A percentile compares a stretch with the other conserved stretches of the same genome.
These are phyloP conservation scores for Hypoxylon crocopeplum DNA, from an alignment of 495 filamentous ascomycete genomes.

Conservation along the genomic window DNA sequence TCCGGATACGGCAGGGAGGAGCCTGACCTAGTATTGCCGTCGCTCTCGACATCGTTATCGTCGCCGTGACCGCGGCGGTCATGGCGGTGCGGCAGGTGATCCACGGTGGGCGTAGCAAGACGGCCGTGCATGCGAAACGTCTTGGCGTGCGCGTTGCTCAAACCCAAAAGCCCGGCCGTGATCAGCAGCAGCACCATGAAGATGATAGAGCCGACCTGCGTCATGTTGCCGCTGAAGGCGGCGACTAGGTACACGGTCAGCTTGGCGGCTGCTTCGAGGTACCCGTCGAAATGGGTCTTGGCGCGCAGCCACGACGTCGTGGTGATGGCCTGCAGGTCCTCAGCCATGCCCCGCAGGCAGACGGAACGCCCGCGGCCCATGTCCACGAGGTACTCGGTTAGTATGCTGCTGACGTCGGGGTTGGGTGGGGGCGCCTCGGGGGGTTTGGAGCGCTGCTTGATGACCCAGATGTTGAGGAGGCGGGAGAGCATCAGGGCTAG, in stretches of 20 bases:
- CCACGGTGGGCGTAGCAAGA: slow-evolving; percentile 42
- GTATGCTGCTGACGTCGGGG: slow-evolving; percentile 21
- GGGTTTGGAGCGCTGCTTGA: slow-evolving; percentile 54
- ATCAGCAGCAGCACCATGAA: slow-evolving; percentile 56
- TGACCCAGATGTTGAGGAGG: slow-evolving; percentile 60
- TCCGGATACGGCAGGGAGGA: slow-evolving; percentile 28
- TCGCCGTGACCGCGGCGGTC: too few species aligned
- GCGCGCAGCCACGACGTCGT: slow-evolving; percentile 61
- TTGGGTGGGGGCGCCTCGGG: slow-evolving; percentile 14
- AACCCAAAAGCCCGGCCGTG: slow-evolving; percentile 56
- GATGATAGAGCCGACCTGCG: slow-evolving; percentile 54
- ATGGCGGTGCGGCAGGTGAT: slow-evolving; percentile 11
- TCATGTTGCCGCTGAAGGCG: slow-evolving; percentile 58
- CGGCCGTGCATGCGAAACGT: slow-evolving; percentile 49
- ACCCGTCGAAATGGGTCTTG: slow-evolving; percentile 57
- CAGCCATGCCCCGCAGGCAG: slow-evolving; percentile 56
- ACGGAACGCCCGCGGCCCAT: slow-evolving; percentile 45
- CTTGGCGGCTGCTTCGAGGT: slow-evolving; percentile 54
- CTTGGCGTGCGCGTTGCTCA: slow-evolving; percentile 58
- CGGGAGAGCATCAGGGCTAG: slow-evolving; percentile 58
- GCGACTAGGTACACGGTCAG: slow-evolving; percentile 62
- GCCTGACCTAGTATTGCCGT: not conserved
- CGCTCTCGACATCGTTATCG: too few species aligned
- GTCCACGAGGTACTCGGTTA: slow-evolving; percentile 45
- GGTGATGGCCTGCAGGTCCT: slow-evolving; percentile 66